Evolutionary conservation across 1,139 yeast species (phyloP).

Genomic region (Suhomyces taliae): DNA sequence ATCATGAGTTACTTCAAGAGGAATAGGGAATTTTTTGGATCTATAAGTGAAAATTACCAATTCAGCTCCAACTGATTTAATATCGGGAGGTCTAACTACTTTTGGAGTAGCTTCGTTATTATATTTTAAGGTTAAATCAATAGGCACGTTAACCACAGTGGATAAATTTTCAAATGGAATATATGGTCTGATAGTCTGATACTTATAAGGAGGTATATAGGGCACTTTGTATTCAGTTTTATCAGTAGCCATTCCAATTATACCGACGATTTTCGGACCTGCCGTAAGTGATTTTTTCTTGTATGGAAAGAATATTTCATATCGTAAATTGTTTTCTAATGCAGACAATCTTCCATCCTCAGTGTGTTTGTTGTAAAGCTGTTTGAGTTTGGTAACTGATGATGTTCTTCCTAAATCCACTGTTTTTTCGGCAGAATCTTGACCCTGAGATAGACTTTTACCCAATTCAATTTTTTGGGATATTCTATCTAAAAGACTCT

Average conservation of each 20-base stretch:
- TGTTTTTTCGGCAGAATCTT: conserved; percentile 4
- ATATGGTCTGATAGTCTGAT: neutral
- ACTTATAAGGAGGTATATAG: conserved; percentile 14
- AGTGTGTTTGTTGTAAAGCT: conserved; percentile 14
- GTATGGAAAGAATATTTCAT: conserved; percentile 18
- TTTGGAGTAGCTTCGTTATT: conserved; percentile 7
- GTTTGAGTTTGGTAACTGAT: conserved; percentile 19
- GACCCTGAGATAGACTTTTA: conserved; percentile 6
- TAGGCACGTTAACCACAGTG: conserved; percentile 14
- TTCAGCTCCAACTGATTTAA: conserved; percentile 20
- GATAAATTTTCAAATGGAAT: neutral
- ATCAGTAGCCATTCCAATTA: conserved; percentile 18
- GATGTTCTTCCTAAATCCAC: conserved; percentile 7
- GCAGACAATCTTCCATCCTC: neutral
- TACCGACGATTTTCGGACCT: conserved; percentile 24
- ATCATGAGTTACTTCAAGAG: conserved; percentile 20
- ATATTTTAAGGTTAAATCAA: conserved; percentile 12
- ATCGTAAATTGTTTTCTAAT: neutral
- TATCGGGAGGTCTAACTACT: conserved; percentile 19
- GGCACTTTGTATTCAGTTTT: conserved; percentile 15
- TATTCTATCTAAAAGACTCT: conserved; percentile 17
- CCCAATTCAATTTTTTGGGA: conserved; percentile 20
- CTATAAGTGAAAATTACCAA: conserved; percentile 20
- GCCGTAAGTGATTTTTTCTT: conserved; percentile 23
- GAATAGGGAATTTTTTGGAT: conserved; percentile 25